A percentile compares a stretch with the other conserved stretches of the same genome.
Conservation (phyloP, 805 yeast genomes). For the Kodamaea lidongshanica region DNA sequence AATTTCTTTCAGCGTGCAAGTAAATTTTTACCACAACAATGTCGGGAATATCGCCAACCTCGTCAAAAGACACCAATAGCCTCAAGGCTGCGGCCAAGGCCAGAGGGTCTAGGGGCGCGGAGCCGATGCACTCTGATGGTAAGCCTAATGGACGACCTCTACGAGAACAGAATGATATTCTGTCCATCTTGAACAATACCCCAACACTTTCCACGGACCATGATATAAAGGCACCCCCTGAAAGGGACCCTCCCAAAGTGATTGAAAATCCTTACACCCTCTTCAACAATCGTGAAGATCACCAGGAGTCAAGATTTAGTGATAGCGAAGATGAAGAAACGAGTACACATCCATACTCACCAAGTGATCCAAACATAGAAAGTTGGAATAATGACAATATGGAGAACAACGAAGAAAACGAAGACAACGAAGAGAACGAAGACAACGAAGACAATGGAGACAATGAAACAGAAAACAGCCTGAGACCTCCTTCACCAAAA, state of each 20-base stretch:
- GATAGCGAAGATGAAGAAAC: constrained; percentile 25
- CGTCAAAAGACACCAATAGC: too few relatives aligned
- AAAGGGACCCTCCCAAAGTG: constrained; percentile 17
- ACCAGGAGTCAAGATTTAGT: constrained; percentile 26
- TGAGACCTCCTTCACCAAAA: background rate
- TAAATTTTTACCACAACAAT: too few relatives aligned
- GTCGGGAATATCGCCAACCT: too few relatives aligned
- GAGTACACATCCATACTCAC: constrained; percentile 11
- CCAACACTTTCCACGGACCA: too few relatives aligned
- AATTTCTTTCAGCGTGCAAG: too few relatives aligned
- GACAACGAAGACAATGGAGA: constrained; percentile 1
- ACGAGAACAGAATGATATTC: too few relatives aligned
- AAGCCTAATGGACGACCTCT: too few relatives aligned
- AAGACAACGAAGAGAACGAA: constrained; percentile 3
- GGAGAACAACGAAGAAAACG: background rate
- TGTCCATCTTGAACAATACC: too few relatives aligned
- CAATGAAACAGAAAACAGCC: background rate
- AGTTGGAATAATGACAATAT: constrained; percentile 1
- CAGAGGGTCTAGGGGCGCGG: too few relatives aligned
- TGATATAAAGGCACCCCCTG: too few relatives aligned
- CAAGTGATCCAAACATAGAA: background rate
- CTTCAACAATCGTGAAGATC: constrained; percentile 24
- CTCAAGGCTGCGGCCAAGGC: too few relatives aligned
- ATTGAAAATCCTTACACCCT: constrained; percentile 30
- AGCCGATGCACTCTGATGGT: too few relatives aligned